Evolutionary conservation across 805 yeast species (phyloP), one percentile per base, ranked within the genome.

Genomic region (Monosporozyma unispora): DNA sequence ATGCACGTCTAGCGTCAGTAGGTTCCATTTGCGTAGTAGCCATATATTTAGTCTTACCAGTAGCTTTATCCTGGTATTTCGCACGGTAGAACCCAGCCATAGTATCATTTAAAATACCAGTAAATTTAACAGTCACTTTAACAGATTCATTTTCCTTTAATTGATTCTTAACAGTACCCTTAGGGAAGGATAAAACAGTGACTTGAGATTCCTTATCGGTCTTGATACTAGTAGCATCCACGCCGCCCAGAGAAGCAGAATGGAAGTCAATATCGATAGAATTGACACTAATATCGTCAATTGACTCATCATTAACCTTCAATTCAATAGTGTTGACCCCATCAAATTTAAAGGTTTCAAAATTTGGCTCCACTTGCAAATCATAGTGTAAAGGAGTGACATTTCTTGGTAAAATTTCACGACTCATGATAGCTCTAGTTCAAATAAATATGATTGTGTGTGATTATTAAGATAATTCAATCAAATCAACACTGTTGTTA

Each of bases 21-120:
- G 95, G 82, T 70, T 86, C 95, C 79, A 86, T 82, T 68, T 86
- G 95, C 43, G 95, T 84, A 44, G 90, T 82, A 42, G 88, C 87
- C 76, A 85, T 74, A 64, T 82, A 82, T 60, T 81, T 82, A 38
- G 80, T 80, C 51, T 74, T 72, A 21, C 87, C 85, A 54, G 82
- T 74, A 52, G 75, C 73, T 54, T 73, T 74, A 50, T 73, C 75
- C 54, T 65, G 66, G 65, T 84, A 84, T 40, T 79, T 70, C 18
- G 88, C 82, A 59, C 86, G 75, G 72, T 85, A 85, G 69, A 85
- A 85, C 44, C 91, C 91, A 48, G 87, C 85, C 91, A 85, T 84
- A 61, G 83, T 80, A 60, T 82, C 84, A 65, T 83, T 83, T 69
- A 84, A 75, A 42, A 70, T 73, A 56, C 89, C 91, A 35, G 75